Evolutionary conservation across 2,329 filamentous ascomycete genomes (phyloP).

Genomic region (Hypoxylon sp.): DNA sequence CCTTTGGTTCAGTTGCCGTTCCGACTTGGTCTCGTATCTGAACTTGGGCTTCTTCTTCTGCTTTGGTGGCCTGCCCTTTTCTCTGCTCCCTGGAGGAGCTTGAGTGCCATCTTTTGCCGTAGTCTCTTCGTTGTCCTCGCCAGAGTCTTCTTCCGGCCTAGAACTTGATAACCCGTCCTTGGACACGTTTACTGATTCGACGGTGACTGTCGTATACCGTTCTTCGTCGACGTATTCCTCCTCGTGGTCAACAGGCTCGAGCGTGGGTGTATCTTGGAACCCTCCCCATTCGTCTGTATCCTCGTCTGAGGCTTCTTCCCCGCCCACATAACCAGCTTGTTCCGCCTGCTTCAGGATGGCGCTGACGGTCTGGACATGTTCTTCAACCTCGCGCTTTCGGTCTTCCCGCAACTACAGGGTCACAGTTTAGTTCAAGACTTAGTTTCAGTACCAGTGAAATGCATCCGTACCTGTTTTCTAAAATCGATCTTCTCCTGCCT

Average conservation of each 20-base stretch:
- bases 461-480: conserved; percentile 73
- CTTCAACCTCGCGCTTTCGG: conserved; percentile 80
- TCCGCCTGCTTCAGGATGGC: conserved; percentile 70
- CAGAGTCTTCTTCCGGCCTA: conserved; percentile 55
- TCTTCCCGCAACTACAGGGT: conserved; percentile 77
- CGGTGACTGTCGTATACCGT: conserved; percentile 91
- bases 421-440: conserved; percentile 3
- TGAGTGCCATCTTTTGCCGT: conserved; percentile 48
- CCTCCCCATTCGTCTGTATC: conserved; percentile 66
- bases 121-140: conserved; percentile 47
- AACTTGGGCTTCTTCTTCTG: conserved; percentile 92
- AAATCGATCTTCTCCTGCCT: conserved; percentile 77
- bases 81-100: conserved; percentile 53
- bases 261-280: conserved; percentile 60
- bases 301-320: conserved; percentile 43
- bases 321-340: conserved; percentile 53
- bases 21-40: conserved; percentile 87
- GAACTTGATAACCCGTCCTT: conserved; percentile 70
- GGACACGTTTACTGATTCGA: conserved; percentile 85
- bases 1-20: conserved; percentile 75
- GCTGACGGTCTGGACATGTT: conserved; percentile 81
- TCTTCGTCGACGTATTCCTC: conserved; percentile 98
- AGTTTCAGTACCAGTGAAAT: neutral
- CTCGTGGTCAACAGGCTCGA: conserved; percentile 74
- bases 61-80: conserved; percentile 66